Conservation (phyloP, 441 rosid species). For the Arabidopsis hybrid region DNA sequence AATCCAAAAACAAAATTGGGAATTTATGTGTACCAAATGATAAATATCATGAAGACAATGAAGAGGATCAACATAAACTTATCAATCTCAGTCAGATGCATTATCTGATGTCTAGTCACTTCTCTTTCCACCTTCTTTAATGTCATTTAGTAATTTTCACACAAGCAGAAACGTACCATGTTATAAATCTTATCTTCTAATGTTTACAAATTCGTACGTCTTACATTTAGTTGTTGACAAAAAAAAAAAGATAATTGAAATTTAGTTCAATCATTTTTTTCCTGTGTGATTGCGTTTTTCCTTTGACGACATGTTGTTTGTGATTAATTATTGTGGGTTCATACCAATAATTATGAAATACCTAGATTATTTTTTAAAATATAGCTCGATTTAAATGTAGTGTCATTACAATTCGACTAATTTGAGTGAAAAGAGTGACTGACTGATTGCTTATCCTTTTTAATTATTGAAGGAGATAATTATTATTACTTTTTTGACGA, state of each 20-base stretch:
- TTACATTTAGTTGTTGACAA: no score
- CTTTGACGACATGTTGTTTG: slow-evolving; percentile 23
- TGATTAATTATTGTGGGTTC: slow-evolving; percentile 33
- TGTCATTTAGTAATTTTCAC: not conserved
- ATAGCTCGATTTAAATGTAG: slow-evolving; percentile 12
- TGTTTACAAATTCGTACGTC: no score
- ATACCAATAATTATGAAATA: not conserved
- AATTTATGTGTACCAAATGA: slow-evolving; percentile 13
- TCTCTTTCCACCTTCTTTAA: slow-evolving; percentile 28
- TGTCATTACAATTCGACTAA: slow-evolving; percentile 6
- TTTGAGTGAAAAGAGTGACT: not conserved
- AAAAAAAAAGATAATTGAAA: no score
- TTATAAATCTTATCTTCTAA: not conserved
- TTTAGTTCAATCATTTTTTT: no score
- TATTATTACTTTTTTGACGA: not conserved
- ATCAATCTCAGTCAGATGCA: slow-evolving; percentile 21
- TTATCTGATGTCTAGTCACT: slow-evolving; percentile 21
- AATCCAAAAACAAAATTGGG: not conserved
- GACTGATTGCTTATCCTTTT: slow-evolving; percentile 22
- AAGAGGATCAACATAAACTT: slow-evolving; percentile 30
- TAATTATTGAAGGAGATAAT: slow-evolving; percentile 12
- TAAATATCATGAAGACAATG: not conserved
- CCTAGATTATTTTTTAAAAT: no score
- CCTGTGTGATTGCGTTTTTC: not conserved
- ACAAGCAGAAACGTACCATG: not conserved